These are phyloP conservation scores for Metschnikowia continentalis DNA, from an alignment of 805 yeast species.

Conservation along the genomic window DNA sequence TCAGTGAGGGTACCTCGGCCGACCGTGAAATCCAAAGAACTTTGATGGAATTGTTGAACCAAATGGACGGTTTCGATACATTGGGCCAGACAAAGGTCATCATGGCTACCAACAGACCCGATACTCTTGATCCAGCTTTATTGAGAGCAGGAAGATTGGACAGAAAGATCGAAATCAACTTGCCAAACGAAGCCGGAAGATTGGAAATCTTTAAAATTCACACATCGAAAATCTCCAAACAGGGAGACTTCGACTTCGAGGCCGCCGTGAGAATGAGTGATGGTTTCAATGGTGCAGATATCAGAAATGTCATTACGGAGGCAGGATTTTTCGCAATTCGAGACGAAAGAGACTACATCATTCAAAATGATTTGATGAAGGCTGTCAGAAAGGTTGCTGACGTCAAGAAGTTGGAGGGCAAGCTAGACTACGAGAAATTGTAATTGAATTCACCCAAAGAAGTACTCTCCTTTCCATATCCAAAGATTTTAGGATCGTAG, in stretches of 20 bases:
- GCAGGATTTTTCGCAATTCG: conserved; percentile 98
- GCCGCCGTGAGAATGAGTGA: conserved; percentile 98
- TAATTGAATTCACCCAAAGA: conserved; percentile 24
- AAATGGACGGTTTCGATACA: conserved; percentile 98
- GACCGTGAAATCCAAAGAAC: conserved; percentile 98
- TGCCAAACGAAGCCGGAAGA: conserved; percentile 95
- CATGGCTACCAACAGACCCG: conserved; percentile 99
- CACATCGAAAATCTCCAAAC: conserved; percentile 75
- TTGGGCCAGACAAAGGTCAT: conserved; percentile 95
- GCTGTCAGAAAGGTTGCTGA: conserved; percentile 98
- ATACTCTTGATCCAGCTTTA: conserved; percentile 94
- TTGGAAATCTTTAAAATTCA: conserved; percentile 92
- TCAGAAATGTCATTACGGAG: conserved; percentile 95
- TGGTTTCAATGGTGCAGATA: conserved; percentile 98
- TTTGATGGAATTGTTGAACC: conserved; percentile 91
- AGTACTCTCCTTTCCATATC: neutral
- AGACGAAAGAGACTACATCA: conserved; percentile 92
- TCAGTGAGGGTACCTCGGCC: conserved; percentile 96
- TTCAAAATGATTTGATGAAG: conserved; percentile 92
- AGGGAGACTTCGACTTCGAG: conserved; percentile 95
- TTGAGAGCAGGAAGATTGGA: conserved; percentile 97
- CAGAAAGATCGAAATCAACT: conserved; percentile 89
- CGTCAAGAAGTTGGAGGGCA: conserved; percentile 94
- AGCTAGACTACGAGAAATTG: conserved; percentile 89
- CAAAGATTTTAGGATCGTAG: neutral